Base-by-base conservation (phyloP, 768 basidiomycete species). In the Panaeolus papilionaceus region DNA sequence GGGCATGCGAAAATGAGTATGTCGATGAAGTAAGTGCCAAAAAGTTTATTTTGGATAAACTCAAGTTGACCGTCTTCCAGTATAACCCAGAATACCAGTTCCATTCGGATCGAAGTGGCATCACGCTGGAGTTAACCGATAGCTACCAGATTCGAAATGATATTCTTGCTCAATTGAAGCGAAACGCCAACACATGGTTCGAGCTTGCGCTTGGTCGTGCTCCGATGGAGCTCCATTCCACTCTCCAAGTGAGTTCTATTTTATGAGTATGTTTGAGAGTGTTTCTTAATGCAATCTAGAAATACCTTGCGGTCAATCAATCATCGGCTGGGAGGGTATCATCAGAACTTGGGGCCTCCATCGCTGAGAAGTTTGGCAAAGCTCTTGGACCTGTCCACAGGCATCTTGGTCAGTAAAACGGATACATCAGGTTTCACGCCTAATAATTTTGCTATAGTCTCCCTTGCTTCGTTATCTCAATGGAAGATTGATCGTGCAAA, bases 171-270 rank as follows among this genome's bases (percentile, higher is more conserved):
- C 88, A 91, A 65, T 76, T 98, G 38, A 89, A 93, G 68, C 84
- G 85, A 4, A 88, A 92, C 72, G 90, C 95, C 10, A 88, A 85
- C 66, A 84, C 77, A 20, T 99, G 97, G 97, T 92, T 99, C 67
- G 89, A 92, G 66, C 80, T 95, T 45, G 95, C 94, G 1, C 82
- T 99, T 39, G 88, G 90, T 11, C 89, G 96, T 20, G 95, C 96
- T 1, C 97, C 97, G 0, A 87, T 96, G 75, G 96, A 98, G 76
- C 80, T 98, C 61, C 95, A 96, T 69, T 93, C 95, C 0, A 95
- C 94, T 0, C 81, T 99, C 64, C 95, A 97, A 86, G 95, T 93
- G 73, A 49, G 82, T 73, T 39, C 14, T 61, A 11, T 18, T 65
- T 66, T 44, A 51, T 44, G 12, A 69, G 28, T 64, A 64, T 28